phyloP scores from a whole-genome alignment of 192 early-diverging fungal species.

The Backusella liffmaniae region DNA sequence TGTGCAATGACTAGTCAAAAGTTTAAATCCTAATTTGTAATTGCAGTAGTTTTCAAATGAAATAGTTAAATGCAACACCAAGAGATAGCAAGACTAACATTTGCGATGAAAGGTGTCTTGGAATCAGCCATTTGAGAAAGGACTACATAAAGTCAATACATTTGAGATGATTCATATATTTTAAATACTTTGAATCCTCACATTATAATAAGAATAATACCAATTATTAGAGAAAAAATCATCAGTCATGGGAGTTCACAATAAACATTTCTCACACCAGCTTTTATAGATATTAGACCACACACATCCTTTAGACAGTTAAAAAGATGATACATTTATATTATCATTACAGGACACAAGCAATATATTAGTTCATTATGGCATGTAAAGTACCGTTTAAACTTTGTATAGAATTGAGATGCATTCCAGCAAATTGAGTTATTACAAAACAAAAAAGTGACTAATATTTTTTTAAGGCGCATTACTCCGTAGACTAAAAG shows the following conservation, averaged over 20 bases:
- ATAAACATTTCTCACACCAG: not conserved
- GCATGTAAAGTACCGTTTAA: not conserved
- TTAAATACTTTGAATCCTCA: not conserved
- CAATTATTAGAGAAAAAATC: not conserved
- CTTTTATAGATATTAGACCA: not conserved
- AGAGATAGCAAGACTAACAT: not conserved
- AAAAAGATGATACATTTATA: no score
- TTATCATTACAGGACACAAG: no score
- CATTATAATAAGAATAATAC: not conserved
- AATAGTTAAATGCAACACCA: no score
- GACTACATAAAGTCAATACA: not conserved
- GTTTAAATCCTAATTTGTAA: no score
- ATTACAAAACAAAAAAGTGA: not conserved
- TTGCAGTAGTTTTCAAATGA: not conserved
- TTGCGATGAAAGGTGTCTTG: not conserved
- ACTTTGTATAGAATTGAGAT: not conserved
- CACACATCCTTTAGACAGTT: no score
- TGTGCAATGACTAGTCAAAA: not conserved
- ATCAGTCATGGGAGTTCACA: not conserved
- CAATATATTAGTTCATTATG: no score
- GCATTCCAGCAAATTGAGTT: not conserved
- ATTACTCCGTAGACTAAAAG: not conserved
- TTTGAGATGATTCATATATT: not conserved
- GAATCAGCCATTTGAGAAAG: not conserved
- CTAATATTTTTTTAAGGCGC: not conserved